phyloP scores from a whole-genome alignment of 192 early-diverging fungal species.

The Thamnidium elegans region DNA sequence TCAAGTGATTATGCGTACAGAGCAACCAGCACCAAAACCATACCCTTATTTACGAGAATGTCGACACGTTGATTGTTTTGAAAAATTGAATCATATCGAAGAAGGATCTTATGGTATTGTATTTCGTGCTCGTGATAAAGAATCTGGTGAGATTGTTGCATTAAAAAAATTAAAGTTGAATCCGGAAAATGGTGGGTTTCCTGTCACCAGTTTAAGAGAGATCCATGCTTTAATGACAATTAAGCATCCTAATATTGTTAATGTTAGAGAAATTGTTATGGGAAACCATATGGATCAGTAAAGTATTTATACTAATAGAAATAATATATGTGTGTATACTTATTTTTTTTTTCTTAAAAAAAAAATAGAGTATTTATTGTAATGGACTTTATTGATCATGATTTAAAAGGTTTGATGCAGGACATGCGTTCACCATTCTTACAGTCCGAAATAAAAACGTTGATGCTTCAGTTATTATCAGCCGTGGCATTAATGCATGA shows the following conservation, averaged over 20 bases:
- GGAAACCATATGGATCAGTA: conserved; percentile 62
- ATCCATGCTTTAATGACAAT: conserved; percentile 70
- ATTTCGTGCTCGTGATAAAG: conserved; percentile 81
- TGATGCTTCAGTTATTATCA: conserved; percentile 68
- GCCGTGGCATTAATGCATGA: conserved; percentile 62
- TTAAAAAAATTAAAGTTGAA: conserved; percentile 58
- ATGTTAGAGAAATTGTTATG: conserved; percentile 75
- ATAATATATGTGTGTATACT: not conserved
- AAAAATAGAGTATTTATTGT: conserved; percentile 84
- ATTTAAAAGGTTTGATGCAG: conserved; percentile 89
- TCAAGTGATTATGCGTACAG: too few species aligned
- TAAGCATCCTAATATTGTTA: conserved; percentile 83
- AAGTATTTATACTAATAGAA: not conserved
- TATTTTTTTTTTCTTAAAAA: not conserved
- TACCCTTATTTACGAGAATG: conserved; percentile 54
- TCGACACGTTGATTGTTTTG: conserved; percentile 80
- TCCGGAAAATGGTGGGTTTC: conserved; percentile 70
- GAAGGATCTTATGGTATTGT: conserved; percentile 97
- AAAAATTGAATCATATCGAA: conserved; percentile 93
- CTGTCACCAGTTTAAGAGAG: conserved; percentile 75
- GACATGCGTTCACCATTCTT: conserved; percentile 76
- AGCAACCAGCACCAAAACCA: not conserved
- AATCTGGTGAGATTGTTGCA: conserved; percentile 69
- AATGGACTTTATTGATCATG: conserved; percentile 98
- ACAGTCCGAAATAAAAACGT: conserved; percentile 80